Conservation (phyloP, 345 rosid genomes). For the Citrus trifoliata region DNA sequence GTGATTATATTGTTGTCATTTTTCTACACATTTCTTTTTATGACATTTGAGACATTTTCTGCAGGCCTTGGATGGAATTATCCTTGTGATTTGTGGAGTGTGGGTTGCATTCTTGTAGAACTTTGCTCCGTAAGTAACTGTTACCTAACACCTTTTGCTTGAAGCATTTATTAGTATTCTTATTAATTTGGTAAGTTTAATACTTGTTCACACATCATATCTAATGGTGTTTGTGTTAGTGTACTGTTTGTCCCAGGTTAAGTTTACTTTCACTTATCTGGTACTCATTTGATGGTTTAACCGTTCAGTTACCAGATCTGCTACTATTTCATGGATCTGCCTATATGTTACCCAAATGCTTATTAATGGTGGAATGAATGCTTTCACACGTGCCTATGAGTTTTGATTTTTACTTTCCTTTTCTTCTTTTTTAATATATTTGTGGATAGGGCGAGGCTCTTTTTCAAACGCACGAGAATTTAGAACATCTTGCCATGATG, state of each 20-base stretch:
- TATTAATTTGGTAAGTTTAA: not conserved
- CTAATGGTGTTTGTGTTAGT: not conserved
- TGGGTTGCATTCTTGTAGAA: slow-evolving; percentile 80
- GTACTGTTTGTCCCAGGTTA: not conserved
- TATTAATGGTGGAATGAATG: not conserved
- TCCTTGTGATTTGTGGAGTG: slow-evolving; percentile 82
- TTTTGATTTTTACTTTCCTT: not conserved
- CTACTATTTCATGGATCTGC: not conserved
- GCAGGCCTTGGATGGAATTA: slow-evolving; percentile 84
- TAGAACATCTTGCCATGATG: slow-evolving; percentile 92
- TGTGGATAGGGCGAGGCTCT: slow-evolving; percentile 73
- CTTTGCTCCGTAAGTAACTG: slow-evolving; percentile 64
- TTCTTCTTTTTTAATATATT: not conserved
- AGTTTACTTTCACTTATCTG: not conserved
- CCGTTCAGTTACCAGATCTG: not conserved
- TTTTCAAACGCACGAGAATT: slow-evolving; percentile 77
- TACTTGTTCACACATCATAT: not conserved
- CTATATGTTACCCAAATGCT: not conserved
- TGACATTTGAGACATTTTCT: not conserved
- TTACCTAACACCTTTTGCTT: not conserved
- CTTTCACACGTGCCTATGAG: not conserved
- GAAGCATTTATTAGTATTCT: not conserved
- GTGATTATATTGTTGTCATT: not conserved
- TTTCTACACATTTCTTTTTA: slow-evolving; percentile 4
- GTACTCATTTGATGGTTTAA: not conserved